A percentile compares a stretch with the other conserved stretches of the same genome.
phyloP scores from a whole-genome alignment of 805 yeast species.

The Pichia californica region DNA sequence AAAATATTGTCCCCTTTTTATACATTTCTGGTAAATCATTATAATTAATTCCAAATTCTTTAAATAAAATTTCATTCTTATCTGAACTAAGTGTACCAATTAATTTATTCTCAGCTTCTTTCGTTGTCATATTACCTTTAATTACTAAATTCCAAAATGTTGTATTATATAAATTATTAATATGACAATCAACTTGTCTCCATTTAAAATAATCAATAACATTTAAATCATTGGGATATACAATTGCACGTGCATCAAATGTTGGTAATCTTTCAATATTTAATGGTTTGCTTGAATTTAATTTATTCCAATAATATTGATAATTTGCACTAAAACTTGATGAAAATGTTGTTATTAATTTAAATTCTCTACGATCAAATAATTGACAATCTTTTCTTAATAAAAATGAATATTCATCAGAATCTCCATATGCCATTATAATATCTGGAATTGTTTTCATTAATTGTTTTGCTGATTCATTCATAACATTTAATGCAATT shows the following conservation, averaged over 20 bases:
- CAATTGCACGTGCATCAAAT: slow-evolving; percentile 86
- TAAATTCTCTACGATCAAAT: slow-evolving; percentile 79
- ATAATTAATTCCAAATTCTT: slow-evolving; percentile 76
- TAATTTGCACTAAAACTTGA: slow-evolving; percentile 78
- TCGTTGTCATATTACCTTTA: slow-evolving; percentile 61
- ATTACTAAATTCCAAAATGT: slow-evolving; percentile 82
- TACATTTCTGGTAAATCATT: slow-evolving; percentile 85
- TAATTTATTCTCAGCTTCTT: slow-evolving; percentile 73
- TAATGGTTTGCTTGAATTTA: slow-evolving; percentile 43
- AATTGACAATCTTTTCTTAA: slow-evolving; percentile 55
- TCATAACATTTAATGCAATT: slow-evolving; percentile 74
- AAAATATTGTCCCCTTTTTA: slow-evolving; percentile 71
- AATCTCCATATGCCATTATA: slow-evolving; percentile 83
- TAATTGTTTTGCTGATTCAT: slow-evolving; percentile 64
- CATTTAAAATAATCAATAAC: slow-evolving; percentile 83
- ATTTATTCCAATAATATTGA: slow-evolving; percentile 56
- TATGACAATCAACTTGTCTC: slow-evolving; percentile 97
- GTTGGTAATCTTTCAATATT: slow-evolving; percentile 56
- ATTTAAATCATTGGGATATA: slow-evolving; percentile 58
- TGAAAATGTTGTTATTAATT: slow-evolving; percentile 74
- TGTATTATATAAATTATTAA: slow-evolving; percentile 89
- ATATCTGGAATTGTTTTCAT: slow-evolving; percentile 66
- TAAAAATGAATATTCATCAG: slow-evolving; percentile 89
- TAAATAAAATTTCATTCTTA: slow-evolving; percentile 81
- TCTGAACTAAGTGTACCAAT: slow-evolving; percentile 77